phyloP scores from a whole-genome alignment of 2,329 filamentous ascomycete genomes.

The Penicillium thymicola region DNA sequence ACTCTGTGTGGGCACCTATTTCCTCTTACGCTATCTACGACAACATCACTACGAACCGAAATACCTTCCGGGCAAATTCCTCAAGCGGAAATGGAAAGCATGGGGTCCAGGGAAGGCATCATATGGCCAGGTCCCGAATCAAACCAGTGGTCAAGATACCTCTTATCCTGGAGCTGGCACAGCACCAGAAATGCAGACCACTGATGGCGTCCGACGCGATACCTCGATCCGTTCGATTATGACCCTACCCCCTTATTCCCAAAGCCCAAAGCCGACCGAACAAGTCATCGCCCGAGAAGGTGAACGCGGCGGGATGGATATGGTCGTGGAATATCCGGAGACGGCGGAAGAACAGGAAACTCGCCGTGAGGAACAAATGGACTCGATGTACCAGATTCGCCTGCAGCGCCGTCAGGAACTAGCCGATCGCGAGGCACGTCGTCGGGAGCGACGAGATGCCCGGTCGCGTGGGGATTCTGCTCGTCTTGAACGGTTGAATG shows the following conservation, averaged over 20 bases:
- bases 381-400: constrained; percentile 84
- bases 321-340: constrained; percentile 81
- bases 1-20: constrained; percentile 31
- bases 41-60: constrained; percentile 47
- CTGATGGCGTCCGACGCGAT: constrained; percentile 65
- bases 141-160: constrained; percentile 22
- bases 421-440: constrained; percentile 72
- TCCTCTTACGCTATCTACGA: constrained; percentile 44
- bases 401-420: constrained; percentile 70
- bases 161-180: constrained; percentile 27
- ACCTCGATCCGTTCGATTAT: constrained; percentile 90
- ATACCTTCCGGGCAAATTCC: constrained; percentile 49
- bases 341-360: constrained; percentile 74
- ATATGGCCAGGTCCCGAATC: constrained; percentile 41
- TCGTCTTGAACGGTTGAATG: constrained; percentile 62
- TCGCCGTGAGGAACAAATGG: constrained; percentile 86
- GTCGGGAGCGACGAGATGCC: constrained; percentile 67
- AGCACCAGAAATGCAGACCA: constrained; percentile 29
- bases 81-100: constrained; percentile 52
- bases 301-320: constrained; percentile 86
- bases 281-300: constrained; percentile 83
- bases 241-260: constrained; percentile 83
- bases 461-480: constrained; percentile 66
- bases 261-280: constrained; percentile 69
- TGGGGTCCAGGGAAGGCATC: constrained; percentile 45